Evolutionary conservation across 192 early-diverging fungal genomes (phyloP).

Genomic region (Coemansia sp.): DNA sequence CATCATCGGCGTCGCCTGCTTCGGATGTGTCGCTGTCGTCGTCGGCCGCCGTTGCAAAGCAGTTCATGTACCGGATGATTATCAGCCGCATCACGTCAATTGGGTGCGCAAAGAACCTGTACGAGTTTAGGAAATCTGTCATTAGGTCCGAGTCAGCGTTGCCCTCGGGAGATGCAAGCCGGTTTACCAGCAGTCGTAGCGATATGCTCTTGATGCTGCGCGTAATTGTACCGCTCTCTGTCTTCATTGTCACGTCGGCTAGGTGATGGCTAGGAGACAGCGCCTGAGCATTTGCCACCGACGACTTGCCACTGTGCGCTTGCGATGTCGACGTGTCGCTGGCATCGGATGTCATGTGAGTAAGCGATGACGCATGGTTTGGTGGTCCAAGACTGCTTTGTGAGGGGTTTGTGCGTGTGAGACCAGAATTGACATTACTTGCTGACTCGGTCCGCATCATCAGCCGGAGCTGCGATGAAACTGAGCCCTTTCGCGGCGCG

Average conservation of each 20-base stretch:
- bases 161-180: constrained; percentile 53
- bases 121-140: constrained; percentile 64
- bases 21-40: constrained; percentile 21
- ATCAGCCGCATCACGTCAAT: constrained; percentile 67
- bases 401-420: constrained; percentile 15
- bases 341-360: constrained; percentile 25
- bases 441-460: constrained; percentile 37
- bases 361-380: constrained; percentile 15
- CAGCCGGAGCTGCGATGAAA: constrained; percentile 50
- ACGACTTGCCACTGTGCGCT: constrained; percentile 1
- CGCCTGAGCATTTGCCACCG: constrained; percentile 15
- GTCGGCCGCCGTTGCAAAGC: constrained; percentile 24
- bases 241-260: constrained; percentile 50
- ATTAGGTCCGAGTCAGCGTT: constrained; percentile 62
- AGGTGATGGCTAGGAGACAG: constrained; percentile 33
- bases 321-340: constrained; percentile 19
- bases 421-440: background rate
- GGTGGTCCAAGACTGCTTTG: constrained; percentile 24
- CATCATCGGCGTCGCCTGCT: constrained; percentile 10
- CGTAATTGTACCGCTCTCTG: constrained; percentile 45
- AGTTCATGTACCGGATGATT: constrained; percentile 62
- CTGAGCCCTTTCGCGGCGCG: constrained; percentile 42
- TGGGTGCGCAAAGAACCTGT: constrained; percentile 65
- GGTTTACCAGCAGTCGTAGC: constrained; percentile 52
- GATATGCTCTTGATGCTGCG: constrained; percentile 52